Percentiles rank a stretch among this genome's conserved stretches.
These are phyloP conservation scores for Boletus semigastroideus DNA, from an alignment of 1,284 basidiomycete genomes.

Conservation along the genomic window DNA sequence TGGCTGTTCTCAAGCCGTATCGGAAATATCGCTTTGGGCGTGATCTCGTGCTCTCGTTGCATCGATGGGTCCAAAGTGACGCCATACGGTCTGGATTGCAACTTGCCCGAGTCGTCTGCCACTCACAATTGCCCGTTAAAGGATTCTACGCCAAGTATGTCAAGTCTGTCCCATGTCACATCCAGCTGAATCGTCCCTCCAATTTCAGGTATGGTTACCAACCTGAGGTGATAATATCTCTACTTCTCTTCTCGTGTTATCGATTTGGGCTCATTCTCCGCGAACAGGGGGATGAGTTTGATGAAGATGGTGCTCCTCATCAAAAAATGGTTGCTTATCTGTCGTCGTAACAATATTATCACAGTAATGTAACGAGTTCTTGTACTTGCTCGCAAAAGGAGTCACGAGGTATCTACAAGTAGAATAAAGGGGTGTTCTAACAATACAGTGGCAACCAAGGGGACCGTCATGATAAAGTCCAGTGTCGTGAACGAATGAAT, in stretches of 20 bases:
- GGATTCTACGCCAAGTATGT: conserved; percentile 74
- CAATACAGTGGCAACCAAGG: conserved; percentile 37
- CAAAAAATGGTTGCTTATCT: conserved; percentile 68
- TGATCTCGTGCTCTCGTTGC: conserved; percentile 58
- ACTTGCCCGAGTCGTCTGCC: conserved; percentile 46
- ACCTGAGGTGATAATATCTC: conserved; percentile 45
- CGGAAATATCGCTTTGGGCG: conserved; percentile 63
- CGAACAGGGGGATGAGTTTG: conserved; percentile 67
- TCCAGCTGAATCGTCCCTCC: conserved; percentile 10
- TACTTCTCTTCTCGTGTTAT: conserved; percentile 13
- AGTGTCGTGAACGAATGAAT: conserved; percentile 33
- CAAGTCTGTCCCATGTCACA: conserved; percentile 10
- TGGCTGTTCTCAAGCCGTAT: conserved; percentile 66
- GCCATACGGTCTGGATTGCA: conserved; percentile 34
- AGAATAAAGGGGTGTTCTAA: conserved; percentile 35
- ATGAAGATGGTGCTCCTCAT: conserved; percentile 80
- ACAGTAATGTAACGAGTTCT: conserved; percentile 26
- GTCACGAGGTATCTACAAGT: conserved; percentile 34
- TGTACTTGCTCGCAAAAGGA: conserved; percentile 14
- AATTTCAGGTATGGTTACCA: conserved; percentile 68
- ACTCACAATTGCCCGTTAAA: conserved; percentile 70
- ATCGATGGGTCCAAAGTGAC: conserved; percentile 53
- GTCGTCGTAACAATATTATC: conserved; percentile 37
- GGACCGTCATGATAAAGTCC: conserved; percentile 30
- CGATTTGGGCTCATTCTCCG: conserved; percentile 18